phyloP scores from a whole-genome alignment of 345 rosid species.

The Raphanus raphanistrum region DNA sequence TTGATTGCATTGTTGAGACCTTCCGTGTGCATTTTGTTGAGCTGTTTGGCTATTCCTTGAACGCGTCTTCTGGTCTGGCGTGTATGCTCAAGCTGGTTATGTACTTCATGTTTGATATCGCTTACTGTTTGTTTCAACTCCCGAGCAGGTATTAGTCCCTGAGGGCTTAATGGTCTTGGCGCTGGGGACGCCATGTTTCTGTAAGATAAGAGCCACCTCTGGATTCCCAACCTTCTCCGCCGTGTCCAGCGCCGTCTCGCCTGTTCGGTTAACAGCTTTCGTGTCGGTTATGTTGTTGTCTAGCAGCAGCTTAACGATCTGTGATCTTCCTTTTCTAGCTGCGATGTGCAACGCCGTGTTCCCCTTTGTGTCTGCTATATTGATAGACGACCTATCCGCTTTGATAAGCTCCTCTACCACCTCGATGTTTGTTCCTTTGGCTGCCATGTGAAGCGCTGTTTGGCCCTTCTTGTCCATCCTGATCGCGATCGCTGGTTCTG shows the following conservation, averaged over 20 bases:
- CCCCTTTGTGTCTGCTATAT: constrained; percentile 71
- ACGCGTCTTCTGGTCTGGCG: constrained; percentile 70
- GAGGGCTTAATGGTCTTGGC: constrained; percentile 56
- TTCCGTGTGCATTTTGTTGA: constrained; percentile 78
- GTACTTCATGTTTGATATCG: constrained; percentile 86
- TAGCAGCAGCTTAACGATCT: constrained; percentile 67
- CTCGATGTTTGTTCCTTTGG: constrained; percentile 64
- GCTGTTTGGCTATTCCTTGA: constrained; percentile 76
- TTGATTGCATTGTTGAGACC: constrained; percentile 92
- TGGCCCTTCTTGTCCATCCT: constrained; percentile 86
- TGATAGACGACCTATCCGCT: constrained; percentile 56
- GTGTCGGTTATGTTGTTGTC: constrained; percentile 47
- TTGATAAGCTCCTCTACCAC: constrained; percentile 64
- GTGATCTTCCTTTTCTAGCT: constrained; percentile 71
- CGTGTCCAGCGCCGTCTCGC: constrained; percentile 78
- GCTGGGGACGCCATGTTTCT: constrained; percentile 66
- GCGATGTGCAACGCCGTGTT: constrained; percentile 76
- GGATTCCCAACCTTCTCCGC: constrained; percentile 71
- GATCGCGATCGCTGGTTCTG: constrained; percentile 53
- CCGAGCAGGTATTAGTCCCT: constrained; percentile 51
- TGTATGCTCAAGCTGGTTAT: constrained; percentile 84
- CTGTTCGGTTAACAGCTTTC: constrained; percentile 53
- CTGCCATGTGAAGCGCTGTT: constrained; percentile 93
- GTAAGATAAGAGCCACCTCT: constrained; percentile 54
- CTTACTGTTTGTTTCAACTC: constrained; percentile 86